These are phyloP conservation scores for Cystobasidium slooffiae DNA, from an alignment of 1,284 basidiomycete species.

Conservation along the genomic window DNA sequence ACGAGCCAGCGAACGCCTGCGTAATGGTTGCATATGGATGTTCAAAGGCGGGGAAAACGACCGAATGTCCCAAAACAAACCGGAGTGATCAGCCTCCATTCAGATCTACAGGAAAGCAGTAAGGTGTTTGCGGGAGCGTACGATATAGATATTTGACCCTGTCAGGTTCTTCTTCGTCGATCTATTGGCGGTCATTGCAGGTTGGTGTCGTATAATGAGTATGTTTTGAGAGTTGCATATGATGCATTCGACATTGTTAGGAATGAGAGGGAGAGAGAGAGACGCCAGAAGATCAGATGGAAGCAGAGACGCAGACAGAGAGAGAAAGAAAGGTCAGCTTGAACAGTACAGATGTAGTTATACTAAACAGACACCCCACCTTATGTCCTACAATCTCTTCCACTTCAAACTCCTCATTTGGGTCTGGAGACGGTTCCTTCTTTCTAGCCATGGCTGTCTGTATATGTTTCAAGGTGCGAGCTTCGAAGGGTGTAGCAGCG, in stretches of 20 bases:
- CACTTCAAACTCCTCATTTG: conserved; percentile 4
- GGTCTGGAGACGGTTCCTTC: neutral
- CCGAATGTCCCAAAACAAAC: neutral
- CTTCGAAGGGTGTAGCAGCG: too few relatives aligned
- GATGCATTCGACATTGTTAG: neutral
- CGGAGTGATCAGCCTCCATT: neutral
- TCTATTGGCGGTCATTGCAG: neutral
- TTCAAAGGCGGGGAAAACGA: neutral
- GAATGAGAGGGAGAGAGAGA: neutral
- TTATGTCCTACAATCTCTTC: conserved; percentile 22
- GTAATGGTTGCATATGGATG: neutral
- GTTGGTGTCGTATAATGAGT: neutral
- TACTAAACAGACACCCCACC: neutral
- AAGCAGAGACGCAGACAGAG: neutral
- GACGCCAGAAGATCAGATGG: neutral
- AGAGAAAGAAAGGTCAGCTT: neutral
- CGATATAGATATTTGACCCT: conserved; percentile 12
- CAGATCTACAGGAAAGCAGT: too few relatives aligned
- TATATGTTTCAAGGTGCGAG: neutral
- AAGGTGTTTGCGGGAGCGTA: neutral
- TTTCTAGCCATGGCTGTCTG: neutral
- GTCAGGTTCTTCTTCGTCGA: conserved; percentile 3
- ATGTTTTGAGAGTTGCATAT: neutral
- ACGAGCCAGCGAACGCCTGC: conserved; percentile 17
- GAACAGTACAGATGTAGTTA: neutral